Conservation (phyloP, 257 asterid species). For the Capsicum rhomboideum region DNA sequence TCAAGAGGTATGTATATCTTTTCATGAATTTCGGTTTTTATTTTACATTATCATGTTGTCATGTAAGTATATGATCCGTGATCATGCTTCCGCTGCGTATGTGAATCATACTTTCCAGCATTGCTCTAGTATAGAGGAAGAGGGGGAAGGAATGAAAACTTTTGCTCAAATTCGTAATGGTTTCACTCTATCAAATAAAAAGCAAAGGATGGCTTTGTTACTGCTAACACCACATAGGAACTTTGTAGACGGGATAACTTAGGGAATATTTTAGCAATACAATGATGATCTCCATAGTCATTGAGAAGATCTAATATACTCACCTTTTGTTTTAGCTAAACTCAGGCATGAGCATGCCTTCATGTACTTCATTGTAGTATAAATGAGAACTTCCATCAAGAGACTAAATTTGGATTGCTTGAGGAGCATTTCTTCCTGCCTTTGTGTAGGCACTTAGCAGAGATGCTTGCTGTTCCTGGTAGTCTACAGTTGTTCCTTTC, state of each 20-base stretch:
- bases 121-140: neutral
- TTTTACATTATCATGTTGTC: too few relatives aligned
- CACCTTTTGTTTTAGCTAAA: neutral
- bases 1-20: too few relatives aligned
- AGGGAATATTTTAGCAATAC: neutral
- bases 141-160: neutral
- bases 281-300: neutral
- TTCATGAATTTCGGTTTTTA: too few relatives aligned
- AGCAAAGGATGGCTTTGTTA: neutral
- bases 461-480: neutral
- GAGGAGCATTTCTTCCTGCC: neutral
- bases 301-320: neutral
- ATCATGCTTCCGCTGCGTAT: too few relatives aligned
- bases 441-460: neutral
- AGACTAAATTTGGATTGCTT: neutral
- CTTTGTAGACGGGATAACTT: neutral
- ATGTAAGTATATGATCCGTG: too few relatives aligned
- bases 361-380: neutral
- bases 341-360: neutral
- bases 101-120: too few relatives aligned
- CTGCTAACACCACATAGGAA: neutral
- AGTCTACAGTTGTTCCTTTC: neutral
- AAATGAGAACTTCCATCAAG: neutral
- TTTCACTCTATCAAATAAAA: neutral
- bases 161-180: neutral